These are phyloP conservation scores for Lachancea fermentati DNA, from an alignment of 805 yeast genomes.

Conservation along the genomic window DNA sequence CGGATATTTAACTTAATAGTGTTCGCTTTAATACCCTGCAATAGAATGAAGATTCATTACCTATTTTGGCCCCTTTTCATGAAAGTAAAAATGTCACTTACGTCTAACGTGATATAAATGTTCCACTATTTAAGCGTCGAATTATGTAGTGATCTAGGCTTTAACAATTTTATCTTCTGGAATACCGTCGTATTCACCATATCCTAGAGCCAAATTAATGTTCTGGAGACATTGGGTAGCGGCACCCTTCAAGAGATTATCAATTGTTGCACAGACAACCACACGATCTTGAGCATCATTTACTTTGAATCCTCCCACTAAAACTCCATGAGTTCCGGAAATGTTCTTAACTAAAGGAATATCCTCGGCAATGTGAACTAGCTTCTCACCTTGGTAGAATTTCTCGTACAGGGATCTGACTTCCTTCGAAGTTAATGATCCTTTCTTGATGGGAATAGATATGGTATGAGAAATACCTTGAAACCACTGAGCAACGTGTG, in stretches of 20 bases:
- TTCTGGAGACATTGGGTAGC: constrained; percentile 98
- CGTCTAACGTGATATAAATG: neutral
- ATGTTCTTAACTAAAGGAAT: constrained; percentile 90
- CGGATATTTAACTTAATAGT: constrained; percentile 1
- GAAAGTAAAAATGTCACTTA: neutral
- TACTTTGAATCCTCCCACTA: constrained; percentile 93
- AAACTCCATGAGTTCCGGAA: constrained; percentile 90
- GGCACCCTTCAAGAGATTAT: constrained; percentile 94
- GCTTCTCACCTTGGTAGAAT: constrained; percentile 78
- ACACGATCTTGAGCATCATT: constrained; percentile 84
- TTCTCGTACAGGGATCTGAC: constrained; percentile 73
- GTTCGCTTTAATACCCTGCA: neutral
- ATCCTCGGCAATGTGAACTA: constrained; percentile 82
- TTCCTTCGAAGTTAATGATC: constrained; percentile 69
- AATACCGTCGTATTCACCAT: constrained; percentile 92
- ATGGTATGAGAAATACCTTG: constrained; percentile 95
- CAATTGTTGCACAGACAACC: constrained; percentile 92
- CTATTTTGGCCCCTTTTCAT: constrained; percentile 1
- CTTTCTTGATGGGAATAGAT: constrained; percentile 74
- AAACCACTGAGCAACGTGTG: constrained; percentile 98
- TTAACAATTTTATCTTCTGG: constrained; percentile 61
- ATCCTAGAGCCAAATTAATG: constrained; percentile 83
- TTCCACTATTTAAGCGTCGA: neutral
- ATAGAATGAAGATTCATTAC: neutral
- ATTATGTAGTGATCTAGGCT: constrained; percentile 29